These are phyloP conservation scores for Medicago lupulina DNA, from an alignment of 306 rosid genomes.

Conservation along the genomic window DNA sequence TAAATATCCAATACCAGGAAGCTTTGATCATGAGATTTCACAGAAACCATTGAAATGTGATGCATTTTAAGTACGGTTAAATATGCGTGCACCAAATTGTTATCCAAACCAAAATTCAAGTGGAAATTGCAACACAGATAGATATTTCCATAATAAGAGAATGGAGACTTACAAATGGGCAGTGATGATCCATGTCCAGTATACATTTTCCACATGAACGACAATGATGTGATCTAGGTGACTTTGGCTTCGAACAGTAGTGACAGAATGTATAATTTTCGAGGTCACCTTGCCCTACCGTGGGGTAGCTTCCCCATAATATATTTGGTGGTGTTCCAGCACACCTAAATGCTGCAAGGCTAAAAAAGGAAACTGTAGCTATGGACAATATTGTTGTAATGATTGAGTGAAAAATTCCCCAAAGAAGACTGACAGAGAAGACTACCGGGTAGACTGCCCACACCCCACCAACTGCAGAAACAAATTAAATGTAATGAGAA, in stretches of 20 bases:
- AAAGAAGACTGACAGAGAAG: constrained; percentile 67
- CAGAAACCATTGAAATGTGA: not conserved
- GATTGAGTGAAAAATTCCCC: constrained; percentile 71
- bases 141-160: constrained; percentile 27
- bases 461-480: constrained; percentile 87
- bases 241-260: constrained; percentile 90
- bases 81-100: no score
- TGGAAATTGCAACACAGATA: constrained; percentile 13
- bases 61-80: no score
- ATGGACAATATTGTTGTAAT: constrained; percentile 64
- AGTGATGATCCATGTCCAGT: constrained; percentile 98
- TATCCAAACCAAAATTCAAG: no score
- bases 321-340: constrained; percentile 80
- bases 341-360: constrained; percentile 74
- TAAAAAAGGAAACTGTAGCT: constrained; percentile 68
- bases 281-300: constrained; percentile 80
- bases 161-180: constrained; percentile 88
- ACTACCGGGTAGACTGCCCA: constrained; percentile 78
- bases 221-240: constrained; percentile 92
- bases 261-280: constrained; percentile 72
- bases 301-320: constrained; percentile 89
- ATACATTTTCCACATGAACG: constrained; percentile 83
- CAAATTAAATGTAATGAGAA: constrained; percentile 32
- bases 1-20: no score
- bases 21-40: not conserved